Conservation (phyloP, 2,329 filamentous ascomycete genomes). For the Domatiomyces catenatus region DNA sequence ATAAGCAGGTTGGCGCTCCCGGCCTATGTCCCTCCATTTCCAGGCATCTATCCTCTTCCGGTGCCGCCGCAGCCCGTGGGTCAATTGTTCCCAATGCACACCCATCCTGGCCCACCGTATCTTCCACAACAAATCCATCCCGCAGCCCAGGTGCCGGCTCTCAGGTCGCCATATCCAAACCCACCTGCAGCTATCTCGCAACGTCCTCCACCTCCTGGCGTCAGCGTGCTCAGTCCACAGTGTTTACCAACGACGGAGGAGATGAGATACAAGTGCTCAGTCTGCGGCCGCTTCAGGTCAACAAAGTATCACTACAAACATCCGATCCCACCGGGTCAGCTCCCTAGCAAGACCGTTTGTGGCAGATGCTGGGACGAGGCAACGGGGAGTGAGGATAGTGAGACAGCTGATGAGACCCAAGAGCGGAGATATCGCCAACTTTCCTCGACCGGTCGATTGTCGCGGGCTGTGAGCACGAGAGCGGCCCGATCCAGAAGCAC, state of each 20-base stretch:
- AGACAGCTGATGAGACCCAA: constrained; percentile 4
- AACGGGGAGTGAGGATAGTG: constrained; percentile 13
- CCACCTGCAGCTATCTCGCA: constrained; percentile 1
- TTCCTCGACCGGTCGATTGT: neutral
- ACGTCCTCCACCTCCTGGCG: neutral
- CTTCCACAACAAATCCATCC: neutral
- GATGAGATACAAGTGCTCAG: constrained; percentile 15
- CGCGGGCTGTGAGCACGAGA: neutral
- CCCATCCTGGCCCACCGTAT: neutral
- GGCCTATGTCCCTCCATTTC: neutral
- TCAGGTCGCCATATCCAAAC: neutral
- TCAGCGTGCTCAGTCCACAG: neutral
- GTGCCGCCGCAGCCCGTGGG: neutral
- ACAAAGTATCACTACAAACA: constrained; percentile 15
- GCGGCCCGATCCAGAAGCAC: neutral
- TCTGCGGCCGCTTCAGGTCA: constrained; percentile 16
- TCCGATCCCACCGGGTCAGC: constrained; percentile 11
- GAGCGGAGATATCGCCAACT: constrained; percentile 2
- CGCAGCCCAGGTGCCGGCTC: neutral
- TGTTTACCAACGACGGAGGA: constrained; percentile 3
- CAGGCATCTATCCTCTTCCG: neutral
- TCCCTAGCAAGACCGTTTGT: constrained; percentile 14
- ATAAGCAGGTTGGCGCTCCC: neutral
- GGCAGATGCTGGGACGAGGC: constrained; percentile 12
- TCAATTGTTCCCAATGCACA: neutral